Conservation (phyloP, 257 asterid species). For the Solanum etuberosum region DNA sequence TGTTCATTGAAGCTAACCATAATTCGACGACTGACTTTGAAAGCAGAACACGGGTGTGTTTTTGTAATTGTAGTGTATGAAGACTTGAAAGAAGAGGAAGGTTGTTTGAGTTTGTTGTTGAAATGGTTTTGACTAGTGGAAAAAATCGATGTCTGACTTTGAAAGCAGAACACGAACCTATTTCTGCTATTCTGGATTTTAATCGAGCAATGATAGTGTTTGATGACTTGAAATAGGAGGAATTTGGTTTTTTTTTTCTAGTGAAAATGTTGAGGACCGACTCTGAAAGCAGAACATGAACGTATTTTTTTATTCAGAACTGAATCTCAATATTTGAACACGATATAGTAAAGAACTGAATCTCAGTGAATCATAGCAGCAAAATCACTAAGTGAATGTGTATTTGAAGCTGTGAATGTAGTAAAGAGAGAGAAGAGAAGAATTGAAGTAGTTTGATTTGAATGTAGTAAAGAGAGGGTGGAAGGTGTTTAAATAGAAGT, state of each 20-base stretch:
- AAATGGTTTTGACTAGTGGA: background rate
- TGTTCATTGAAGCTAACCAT: background rate
- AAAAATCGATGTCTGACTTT: background rate
- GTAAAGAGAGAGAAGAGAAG: slow-evolving; percentile 1
- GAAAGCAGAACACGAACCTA: background rate
- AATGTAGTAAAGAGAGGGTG: slow-evolving; percentile 8
- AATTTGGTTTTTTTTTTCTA: background rate
- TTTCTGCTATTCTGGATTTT: background rate
- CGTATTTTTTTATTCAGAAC: background rate
- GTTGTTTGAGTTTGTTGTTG: background rate
- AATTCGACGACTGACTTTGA: background rate
- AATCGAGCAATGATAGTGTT: background rate
- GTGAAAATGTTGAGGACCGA: background rate
- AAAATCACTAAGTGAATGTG: background rate
- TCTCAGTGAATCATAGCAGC: background rate
- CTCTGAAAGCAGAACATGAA: background rate
- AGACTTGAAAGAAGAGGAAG: background rate
- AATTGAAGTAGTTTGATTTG: slow-evolving; percentile 7
- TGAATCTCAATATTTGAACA: background rate
- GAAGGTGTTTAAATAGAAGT: slow-evolving; percentile 48
- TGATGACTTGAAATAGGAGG: background rate
- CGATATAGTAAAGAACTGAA: background rate
- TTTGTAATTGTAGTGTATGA: background rate
- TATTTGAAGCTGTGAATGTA: background rate
- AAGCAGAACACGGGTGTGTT: background rate